Base-by-base conservation (phyloP, 2,329 filamentous ascomycete genomes). In the Ophiosphaerella narmari region DNA sequence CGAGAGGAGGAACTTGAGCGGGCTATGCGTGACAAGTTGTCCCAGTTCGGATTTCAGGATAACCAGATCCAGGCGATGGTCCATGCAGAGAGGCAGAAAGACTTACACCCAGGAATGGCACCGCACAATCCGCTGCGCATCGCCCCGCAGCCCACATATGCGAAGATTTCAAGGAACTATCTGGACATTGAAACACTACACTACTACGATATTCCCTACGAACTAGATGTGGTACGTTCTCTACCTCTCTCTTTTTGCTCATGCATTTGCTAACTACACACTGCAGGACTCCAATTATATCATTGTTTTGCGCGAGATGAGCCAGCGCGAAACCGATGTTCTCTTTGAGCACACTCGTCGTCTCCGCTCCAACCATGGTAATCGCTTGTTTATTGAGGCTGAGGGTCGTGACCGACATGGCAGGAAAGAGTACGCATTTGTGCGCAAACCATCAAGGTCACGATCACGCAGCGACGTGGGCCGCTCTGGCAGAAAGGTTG, bases 271-370 rank as follows among this genome's bases (percentile, higher is more conserved):
- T 58, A 46, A 62, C 52, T 41, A 43, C 11, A 16, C 3, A 35
- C 33, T 12, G 24, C 40, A 65, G 61, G 74, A 80, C 58, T 67
- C 71, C 8, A 72, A 78, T 46, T 80, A 75, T 67, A 75, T 80
- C 63, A 77, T 80, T 60, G 77, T 80, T 50, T 69, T 79, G 9
- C 74, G 75, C 43, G 78, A 80, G 52, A 77, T 80, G 73, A 74
- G 75, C 55, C 72, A 74, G 40, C 67, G 70, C 47, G 77, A 80
- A 44, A 80, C 77, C 5, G 77, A 80, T 36, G 69, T 79, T 23
- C 65, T 80, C 26, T 80, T 80, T 57, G 78, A 80, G 58, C 78
- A 80, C 54, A 80, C 78, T 12, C 71, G 72, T 12, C 74, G 77
- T 21, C 68, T 80, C 16, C 75, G 77, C 43, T 61, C 63, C 7